phyloP scores from a whole-genome alignment of 495 filamentous ascomycete species.

The Astrocystis sublimbata region DNA sequence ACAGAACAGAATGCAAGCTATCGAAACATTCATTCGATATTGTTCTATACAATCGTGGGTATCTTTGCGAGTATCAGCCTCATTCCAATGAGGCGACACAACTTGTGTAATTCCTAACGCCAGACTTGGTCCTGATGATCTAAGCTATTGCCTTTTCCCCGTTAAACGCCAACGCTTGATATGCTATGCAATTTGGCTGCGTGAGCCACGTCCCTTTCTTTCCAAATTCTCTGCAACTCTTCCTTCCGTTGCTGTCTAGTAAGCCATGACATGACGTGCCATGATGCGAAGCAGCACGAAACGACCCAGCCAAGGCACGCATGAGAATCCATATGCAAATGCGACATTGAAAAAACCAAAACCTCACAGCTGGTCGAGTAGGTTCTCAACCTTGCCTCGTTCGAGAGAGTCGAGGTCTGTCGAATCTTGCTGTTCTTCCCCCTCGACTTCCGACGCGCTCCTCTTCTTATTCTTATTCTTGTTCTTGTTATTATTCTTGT shows the following conservation, averaged over 20 bases:
- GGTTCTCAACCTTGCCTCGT: constrained; percentile 40
- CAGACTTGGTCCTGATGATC: not conserved
- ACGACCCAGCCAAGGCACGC: too few relatives aligned
- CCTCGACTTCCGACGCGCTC: not conserved
- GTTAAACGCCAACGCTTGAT: constrained; percentile 6
- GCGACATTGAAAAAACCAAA: not conserved
- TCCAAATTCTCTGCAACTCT: not conserved
- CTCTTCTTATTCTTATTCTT: constrained; percentile 9
- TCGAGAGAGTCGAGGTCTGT: constrained; percentile 40
- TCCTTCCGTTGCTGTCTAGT: not conserved
- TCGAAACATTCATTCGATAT: not conserved
- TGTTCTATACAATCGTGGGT: not conserved
- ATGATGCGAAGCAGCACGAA: not conserved
- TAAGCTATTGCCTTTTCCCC: not conserved
- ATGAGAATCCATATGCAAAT: too few relatives aligned
- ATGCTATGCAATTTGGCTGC: not conserved
- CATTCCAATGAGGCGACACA: not conserved
- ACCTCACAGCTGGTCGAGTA: constrained; percentile 38
- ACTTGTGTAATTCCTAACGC: too few relatives aligned
- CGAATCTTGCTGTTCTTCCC: constrained; percentile 18
- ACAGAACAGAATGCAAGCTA: too few relatives aligned
- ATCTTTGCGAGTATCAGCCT: not conserved
- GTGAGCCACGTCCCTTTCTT: not conserved
- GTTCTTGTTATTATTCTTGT: constrained; percentile 24
- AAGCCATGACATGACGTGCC: not conserved